Base-by-base conservation (phyloP, 805 yeast species). In the Starmerella potacharoeniae region DNA sequence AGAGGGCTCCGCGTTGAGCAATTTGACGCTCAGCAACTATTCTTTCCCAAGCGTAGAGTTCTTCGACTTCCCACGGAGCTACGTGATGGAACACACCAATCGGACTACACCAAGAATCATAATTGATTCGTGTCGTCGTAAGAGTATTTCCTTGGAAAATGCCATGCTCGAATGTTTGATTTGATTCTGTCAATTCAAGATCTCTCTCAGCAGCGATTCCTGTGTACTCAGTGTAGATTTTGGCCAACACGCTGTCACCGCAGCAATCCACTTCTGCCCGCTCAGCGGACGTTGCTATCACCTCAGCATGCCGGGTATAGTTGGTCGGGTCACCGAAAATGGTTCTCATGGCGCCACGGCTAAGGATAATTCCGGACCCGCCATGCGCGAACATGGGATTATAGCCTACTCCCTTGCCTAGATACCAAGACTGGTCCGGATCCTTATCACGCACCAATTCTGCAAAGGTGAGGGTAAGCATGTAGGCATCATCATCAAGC, bases 401-500 rank as follows among this genome's bases (percentile, higher is more conserved):
- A 17, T 6, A 53, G 58, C 40, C 56, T 10, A 47, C 51, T 37
- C 62, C 63, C 1, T 64, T 54, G 1, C 74, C 74, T 37, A 69
- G 54, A 54, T 69, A 71, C 33, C 58, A 51, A 17, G 62, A 57
- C 31, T 68, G 61, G 17, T 60, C 57, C 22, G 67, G 68, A 51
- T 70, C 61, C 35, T 60, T 49, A 3, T 57, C 55, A 14, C 52
- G 29, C 11, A 68, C 58, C 44, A 58, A 63, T 6, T 49, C 53
- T 40, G 63, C 56, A 46, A 71, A 46, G 43, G 63, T 67, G 39
- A 64, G 66, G 58, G 62, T 55, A 30, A 68, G 54, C 37, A 69
- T 53, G 54, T 59, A 70, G n/a, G 71, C 57, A 46, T 71, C 73
- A 37, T 65, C 72, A 54, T 71, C 73, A 53, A 71, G 62, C 58